Evolutionary conservation across 352 stramenopile genomes (phyloP), one percentile per base, ranked within the genome.

Genomic region (Pythium aphanidermatum): DNA sequence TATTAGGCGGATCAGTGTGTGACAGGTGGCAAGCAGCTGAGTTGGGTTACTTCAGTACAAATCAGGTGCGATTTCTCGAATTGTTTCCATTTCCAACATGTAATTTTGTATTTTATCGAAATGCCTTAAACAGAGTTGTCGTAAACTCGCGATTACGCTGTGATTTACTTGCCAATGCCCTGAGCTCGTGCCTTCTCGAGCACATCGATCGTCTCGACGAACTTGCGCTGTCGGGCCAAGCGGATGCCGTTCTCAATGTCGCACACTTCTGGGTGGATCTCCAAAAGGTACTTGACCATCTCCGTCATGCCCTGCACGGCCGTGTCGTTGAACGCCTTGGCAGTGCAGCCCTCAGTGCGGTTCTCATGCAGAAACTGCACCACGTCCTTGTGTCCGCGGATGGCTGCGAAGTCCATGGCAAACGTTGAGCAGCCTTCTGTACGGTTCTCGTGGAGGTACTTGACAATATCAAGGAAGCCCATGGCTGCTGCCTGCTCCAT

Each of bases 391-490:
- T 79, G 69, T 3, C 57, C 57, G 35, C 60, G 66, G 21, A 66
- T 40, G 8, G 67, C 71, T 0, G 71, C 71, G 30, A 72, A 72
- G 53, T 83, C 60, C 67, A 86, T 83, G 1, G 74, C 70, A 35
- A 65, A 55, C 1, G 66, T 79, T 19, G 68, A 76, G 49, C 74
- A 86, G 12, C 28, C 60, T 33, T 67, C 60, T 2, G 29, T 52
- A n/a, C 55, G 40, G 29, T 73, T 51, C 24, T 60, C 49, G 27
- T 73, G 60, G 1, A 73, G 48, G 14, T 46, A 73, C 35, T 55
- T 38, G 23, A 73, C 60, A 10, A 73, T 37, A 4, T 57, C 51
- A 1, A 73, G 24, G 33, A 63, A 45, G 11, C 63, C 60, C 16
- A 60, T 54, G 8, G 47, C 38, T 5, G 60, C 63, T 1, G 63